These are phyloP conservation scores for Nidularia pulvinata DNA, from an alignment of 768 basidiomycete species.

Conservation along the genomic window DNA sequence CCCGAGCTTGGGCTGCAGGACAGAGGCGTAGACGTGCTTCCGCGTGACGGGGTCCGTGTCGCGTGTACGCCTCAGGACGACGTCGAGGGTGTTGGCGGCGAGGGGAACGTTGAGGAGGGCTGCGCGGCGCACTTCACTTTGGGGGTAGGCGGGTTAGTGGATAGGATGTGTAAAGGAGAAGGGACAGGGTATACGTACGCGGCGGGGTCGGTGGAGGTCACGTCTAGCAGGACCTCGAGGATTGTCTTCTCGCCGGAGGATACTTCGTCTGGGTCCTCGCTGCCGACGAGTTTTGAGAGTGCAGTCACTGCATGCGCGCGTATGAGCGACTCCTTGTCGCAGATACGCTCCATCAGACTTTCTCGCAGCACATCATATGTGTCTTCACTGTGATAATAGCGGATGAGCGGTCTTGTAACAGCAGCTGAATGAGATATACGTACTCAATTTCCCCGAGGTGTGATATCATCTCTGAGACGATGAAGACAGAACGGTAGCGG, in stretches of 20 bases:
- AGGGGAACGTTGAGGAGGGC: slow-evolving; percentile 79
- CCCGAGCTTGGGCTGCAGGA: slow-evolving; percentile 53
- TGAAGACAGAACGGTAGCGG: slow-evolving; percentile 77
- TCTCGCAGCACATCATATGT: slow-evolving; percentile 68
- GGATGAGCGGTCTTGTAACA: too few relatives aligned
- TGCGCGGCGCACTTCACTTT: slow-evolving; percentile 89
- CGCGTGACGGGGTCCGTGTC: slow-evolving; percentile 85
- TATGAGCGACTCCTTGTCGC: slow-evolving; percentile 83
- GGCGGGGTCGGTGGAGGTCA: slow-evolving; percentile 73
- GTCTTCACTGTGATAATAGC: slow-evolving; percentile 62
- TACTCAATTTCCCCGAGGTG: slow-evolving; percentile 90
- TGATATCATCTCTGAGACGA: slow-evolving; percentile 85
- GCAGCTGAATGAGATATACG: slow-evolving; percentile 20
- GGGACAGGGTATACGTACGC: slow-evolving; percentile 34
- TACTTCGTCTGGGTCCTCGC: slow-evolving; percentile 57
- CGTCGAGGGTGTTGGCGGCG: slow-evolving; percentile 55
- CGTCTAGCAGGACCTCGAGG: slow-evolving; percentile 66
- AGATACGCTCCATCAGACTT: slow-evolving; percentile 73
- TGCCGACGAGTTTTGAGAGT: slow-evolving; percentile 76
- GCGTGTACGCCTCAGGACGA: slow-evolving; percentile 77
- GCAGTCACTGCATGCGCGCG: slow-evolving; percentile 87
- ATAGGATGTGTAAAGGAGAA: not conserved
- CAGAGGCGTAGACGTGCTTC: slow-evolving; percentile 70
- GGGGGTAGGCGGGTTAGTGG: not conserved
- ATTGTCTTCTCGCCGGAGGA: slow-evolving; percentile 51